Evolutionary conservation across 345 rosid species (phyloP), one percentile per base, ranked within the genome.

Genomic region (Hibiscus syriacus): DNA sequence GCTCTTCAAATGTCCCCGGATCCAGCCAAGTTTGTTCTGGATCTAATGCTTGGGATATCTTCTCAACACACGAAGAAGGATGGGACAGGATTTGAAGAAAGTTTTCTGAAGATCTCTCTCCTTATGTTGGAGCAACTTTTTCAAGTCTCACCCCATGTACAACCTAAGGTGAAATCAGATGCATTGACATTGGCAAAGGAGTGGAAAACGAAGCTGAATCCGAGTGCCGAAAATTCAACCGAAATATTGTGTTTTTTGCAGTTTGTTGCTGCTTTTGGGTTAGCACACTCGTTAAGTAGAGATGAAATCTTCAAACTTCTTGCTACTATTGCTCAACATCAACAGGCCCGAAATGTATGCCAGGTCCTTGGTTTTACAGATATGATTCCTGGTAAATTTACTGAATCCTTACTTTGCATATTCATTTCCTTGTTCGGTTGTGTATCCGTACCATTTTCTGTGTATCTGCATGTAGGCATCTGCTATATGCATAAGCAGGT

Each of bases 191-290:
- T 79, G 5, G 83, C 85, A 5, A 19, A 29, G 29, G 53, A 25
- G 57, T 85, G 85, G 84, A 80, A 69, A 69, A 38, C 52, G 17
- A 75, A 70, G 69, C 22, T 85, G 80, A 59, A 49, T 50, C 9
- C 1, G 16, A 70, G 30, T 39, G 55, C 67, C 3, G 69, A 69
- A 19, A 69, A 80, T 49, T 71, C 27, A 45, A 29, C 64, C 32
- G 81, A 78, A 54, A 70, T 79, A 7, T 41, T 81, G 43, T 69
- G 75, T 52, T 79, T 81, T 73, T 66, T 85, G 76, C 77, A 8
- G 65, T 74, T 85, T 68, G 53, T 83, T 53, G 82, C 68, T 76
- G 64, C 73, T 20, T 85, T 73, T 73, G 63, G 77, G 26, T 64
- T 85, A 72, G 67, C 50, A 8, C 38, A 74, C 55, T 58, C 12